Evolutionary conservation across 2,329 filamentous ascomycete species (phyloP), one percentile per base, ranked within the genome.

Genomic region (Fusarium sp.): DNA sequence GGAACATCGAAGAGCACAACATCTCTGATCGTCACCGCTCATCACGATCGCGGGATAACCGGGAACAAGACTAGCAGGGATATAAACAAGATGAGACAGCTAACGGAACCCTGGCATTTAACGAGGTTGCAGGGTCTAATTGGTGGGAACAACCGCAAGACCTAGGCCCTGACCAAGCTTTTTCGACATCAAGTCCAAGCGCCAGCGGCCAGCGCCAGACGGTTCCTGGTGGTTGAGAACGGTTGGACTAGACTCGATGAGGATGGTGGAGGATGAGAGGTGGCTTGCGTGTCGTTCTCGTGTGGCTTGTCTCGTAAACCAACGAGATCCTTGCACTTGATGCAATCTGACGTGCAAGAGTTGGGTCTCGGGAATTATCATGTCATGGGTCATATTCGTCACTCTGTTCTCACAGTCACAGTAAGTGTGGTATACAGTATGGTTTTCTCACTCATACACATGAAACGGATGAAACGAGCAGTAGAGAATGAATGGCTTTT

Each of bases 41-140:
- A 70, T 67, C 58, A 44, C 66, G 67, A 70, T 70, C 67, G 58
- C 54, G 62, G 57, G 45, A 33, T 36, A 57, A 51, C 44, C 56
- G 67, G 43, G 54, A 50, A 55, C 26, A 24, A 47, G 57, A 22
- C 67, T 69, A 70, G 67, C 58, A 70, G 33, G 67, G 67, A 47
- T 49, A 19, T 31, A 45, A 62, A 21, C 58, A 66, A 62, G 65
- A 67, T 65, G 62, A 68, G 65, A 67, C 65, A 54, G 43, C 8
- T 34, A 43, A 11, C 43, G 13, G 26, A 66, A 46, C 52, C 56
- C 66, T 69, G 56, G 55, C 50, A 46, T 15, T 17, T 34, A 49
- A 13, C 1, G 21, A 7, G 13, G 0, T 7, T 1, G 0, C 2
- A 4, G 4, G 2, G n/a, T 9, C 3, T 55, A 26, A 69, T 70